Percentiles rank a stretch among this genome's conserved stretches.
Conservation (phyloP, 305 asterid genomes). For the Salvia sclarea region DNA sequence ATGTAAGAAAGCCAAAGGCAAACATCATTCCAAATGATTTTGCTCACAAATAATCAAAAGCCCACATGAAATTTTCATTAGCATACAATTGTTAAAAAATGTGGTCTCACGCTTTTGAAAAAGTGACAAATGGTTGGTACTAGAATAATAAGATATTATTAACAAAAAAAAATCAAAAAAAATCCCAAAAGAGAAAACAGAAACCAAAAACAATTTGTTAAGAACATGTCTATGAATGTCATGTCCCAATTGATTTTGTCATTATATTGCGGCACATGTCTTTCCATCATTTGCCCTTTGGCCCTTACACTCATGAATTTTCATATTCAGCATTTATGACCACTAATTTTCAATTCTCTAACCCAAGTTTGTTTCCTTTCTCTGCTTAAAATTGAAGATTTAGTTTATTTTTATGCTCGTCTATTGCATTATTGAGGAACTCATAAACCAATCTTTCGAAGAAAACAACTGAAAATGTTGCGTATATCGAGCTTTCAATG, state of each 20-base stretch:
- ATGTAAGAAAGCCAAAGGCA: conserved; percentile 32
- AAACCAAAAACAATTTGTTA: conserved; percentile 6
- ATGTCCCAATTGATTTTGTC: conserved; percentile 31
- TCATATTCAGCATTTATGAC: not conserved
- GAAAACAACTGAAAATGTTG: too few species aligned
- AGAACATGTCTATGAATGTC: conserved; percentile 29
- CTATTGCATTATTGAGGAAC: too few species aligned
- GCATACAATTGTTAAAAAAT: not conserved
- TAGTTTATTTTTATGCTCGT: too few species aligned
- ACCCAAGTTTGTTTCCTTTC: not conserved
- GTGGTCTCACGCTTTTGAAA: conserved; percentile 16
- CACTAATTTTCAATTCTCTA: not conserved
- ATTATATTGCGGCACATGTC: conserved; percentile 32
- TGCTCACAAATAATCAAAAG: conserved; percentile 25
- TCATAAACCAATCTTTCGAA: too few species aligned
- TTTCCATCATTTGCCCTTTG: conserved; percentile 33
- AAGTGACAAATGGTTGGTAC: conserved; percentile 35
- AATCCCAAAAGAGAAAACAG: not conserved
- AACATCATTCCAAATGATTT: conserved; percentile 37
- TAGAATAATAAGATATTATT: conserved; percentile 11
- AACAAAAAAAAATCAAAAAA: not conserved
- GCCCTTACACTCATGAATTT: conserved; percentile 29
- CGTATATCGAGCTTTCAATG: too few species aligned
- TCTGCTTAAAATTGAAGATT: too few species aligned
- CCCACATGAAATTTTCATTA: conserved; percentile 32